A percentile compares a stretch with the other conserved stretches of the same genome.
Evolutionary conservation across 108 stramenopile species (phyloP).

Genomic region (Skeletonema marinoi): DNA sequence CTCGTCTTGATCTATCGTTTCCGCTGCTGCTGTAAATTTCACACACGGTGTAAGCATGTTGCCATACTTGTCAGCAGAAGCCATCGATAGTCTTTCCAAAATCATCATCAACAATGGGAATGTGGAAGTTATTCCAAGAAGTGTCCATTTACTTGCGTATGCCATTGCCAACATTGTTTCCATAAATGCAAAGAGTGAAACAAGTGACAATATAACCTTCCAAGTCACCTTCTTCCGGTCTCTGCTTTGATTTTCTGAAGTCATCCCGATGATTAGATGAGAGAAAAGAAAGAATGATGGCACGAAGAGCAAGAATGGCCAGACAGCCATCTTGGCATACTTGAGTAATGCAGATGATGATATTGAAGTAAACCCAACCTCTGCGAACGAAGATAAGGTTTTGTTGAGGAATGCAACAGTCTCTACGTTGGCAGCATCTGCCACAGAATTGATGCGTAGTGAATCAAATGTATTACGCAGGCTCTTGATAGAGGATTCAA

Average conservation of each 20-base stretch:
- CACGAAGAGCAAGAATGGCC: neutral
- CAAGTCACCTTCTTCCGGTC: neutral
- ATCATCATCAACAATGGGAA: neutral
- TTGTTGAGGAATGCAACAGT: neutral
- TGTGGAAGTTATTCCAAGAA: neutral
- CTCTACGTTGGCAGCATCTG: neutral
- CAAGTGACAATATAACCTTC: neutral
- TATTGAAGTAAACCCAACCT: neutral
- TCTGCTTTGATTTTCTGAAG: constrained; percentile 2
- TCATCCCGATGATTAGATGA: neutral
- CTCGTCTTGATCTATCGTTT: neutral
- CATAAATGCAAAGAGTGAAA: constrained; percentile 8
- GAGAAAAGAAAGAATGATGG: neutral
- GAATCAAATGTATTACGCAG: neutral
- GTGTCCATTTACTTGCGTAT: neutral
- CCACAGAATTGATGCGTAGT: neutral
- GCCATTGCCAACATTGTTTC: neutral
- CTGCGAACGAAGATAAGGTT: neutral
- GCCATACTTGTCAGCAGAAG: neutral
- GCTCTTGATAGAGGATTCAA: neutral
- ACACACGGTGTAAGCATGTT: neutral
- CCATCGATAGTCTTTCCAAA: neutral
- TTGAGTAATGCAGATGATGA: neutral
- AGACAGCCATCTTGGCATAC: constrained; percentile 3
- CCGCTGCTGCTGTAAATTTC: neutral